Conservation (phyloP, 805 yeast genomes). For the Lipomyces spencermartinsiae region DNA sequence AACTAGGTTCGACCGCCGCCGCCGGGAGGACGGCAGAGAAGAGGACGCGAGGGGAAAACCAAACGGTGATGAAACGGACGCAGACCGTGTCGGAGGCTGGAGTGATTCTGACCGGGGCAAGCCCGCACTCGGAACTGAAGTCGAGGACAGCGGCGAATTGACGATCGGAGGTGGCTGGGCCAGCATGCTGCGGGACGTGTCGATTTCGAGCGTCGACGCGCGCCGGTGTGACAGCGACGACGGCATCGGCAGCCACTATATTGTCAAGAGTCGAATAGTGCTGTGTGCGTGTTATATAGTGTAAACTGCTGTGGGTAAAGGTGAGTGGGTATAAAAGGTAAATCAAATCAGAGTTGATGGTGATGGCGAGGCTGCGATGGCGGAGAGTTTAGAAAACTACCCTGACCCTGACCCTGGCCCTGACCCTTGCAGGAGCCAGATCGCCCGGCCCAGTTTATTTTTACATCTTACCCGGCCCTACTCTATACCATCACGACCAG, state of each 20-base stretch:
- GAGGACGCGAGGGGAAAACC: constrained; percentile 19
- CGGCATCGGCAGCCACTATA: constrained; percentile 4
- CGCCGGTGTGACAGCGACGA: constrained; percentile 1
- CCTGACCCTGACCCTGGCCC: not conserved
- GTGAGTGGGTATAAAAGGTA: not conserved
- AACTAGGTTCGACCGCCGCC: constrained; percentile 22
- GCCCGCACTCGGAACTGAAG: not conserved
- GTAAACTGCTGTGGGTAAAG: not conserved
- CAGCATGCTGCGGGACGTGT: not conserved
- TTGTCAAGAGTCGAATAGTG: not conserved
- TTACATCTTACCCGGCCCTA: not conserved
- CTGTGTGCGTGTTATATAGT: too few species aligned
- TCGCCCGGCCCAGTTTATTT: not conserved
- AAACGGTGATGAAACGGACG: constrained; percentile 23
- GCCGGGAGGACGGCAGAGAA: constrained; percentile 16
- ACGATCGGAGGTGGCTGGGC: constrained; percentile 2
- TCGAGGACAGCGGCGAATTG: constrained; percentile 2
- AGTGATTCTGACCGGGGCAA: not conserved
- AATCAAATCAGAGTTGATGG: not conserved
- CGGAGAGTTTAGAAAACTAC: not conserved
- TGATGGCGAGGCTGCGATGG: not conserved
- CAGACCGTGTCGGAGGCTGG: constrained; percentile 14
- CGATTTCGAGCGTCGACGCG: constrained; percentile 1
- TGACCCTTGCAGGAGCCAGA: not conserved
- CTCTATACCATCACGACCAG: not conserved